A percentile compares a stretch with the other conserved stretches of the same genome.
phyloP scores from a whole-genome alignment of 2,329 filamentous ascomycete species.

The Pseudocercospora musae region DNA sequence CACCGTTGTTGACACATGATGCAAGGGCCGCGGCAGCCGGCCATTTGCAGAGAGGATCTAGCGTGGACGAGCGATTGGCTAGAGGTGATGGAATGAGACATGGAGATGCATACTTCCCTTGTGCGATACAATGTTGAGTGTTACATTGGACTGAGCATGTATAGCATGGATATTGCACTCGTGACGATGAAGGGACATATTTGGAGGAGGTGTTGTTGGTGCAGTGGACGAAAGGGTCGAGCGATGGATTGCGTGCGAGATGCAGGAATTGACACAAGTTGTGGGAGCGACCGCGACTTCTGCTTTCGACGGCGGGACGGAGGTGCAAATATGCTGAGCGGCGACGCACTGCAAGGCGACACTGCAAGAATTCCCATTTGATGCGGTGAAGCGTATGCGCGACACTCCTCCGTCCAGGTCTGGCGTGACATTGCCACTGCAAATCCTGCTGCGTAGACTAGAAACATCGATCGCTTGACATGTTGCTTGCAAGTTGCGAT shows the following conservation, averaged over 20 bases:
- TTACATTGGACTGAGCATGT: neutral
- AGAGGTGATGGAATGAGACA: neutral
- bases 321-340: no score
- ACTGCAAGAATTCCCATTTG: neutral
- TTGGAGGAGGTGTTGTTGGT: neutral
- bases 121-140: neutral
- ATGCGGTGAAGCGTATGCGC: neutral
- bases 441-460: neutral
- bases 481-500: no score
- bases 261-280: neutral
- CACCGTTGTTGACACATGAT: neutral
- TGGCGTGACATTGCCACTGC: neutral
- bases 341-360: neutral
- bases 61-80: neutral
- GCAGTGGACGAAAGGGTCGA: neutral
- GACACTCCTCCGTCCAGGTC: neutral
- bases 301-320: no score
- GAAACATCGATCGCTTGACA: neutral
- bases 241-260: conserved; percentile 1
- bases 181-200: neutral
- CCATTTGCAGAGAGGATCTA: conserved; percentile 1
- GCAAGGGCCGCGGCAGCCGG: conserved; percentile 2
- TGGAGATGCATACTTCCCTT: neutral
- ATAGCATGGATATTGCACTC: neutral
- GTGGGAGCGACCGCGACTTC: neutral